Evolutionary conservation across 148 eudicot species (phyloP).

Genomic region (Rhododendron ovatum): DNA sequence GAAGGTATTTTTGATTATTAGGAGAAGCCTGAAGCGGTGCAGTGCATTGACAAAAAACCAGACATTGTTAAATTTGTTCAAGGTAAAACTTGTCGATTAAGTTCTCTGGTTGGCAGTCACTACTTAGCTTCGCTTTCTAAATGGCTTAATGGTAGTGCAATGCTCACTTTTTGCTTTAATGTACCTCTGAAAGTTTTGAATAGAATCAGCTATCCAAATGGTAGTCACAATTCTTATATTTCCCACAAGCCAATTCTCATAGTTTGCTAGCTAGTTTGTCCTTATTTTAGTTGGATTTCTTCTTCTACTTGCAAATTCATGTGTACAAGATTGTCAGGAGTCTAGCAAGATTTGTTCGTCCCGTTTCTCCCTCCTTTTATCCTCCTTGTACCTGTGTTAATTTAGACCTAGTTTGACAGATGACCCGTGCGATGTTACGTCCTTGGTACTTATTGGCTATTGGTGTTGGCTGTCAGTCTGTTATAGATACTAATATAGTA

Average conservation of each 20-base stretch:
- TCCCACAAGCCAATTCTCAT: neutral
- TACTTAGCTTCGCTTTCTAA: neutral
- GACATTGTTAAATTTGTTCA: constrained; percentile 77
- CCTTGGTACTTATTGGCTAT: neutral
- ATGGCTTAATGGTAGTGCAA: neutral
- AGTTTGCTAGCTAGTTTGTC: neutral
- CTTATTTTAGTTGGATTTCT: neutral
- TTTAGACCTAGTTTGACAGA: neutral
- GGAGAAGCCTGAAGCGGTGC: constrained; percentile 94
- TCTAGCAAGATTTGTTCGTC: neutral
- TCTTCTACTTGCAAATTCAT: neutral
- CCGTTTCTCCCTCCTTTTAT: neutral
- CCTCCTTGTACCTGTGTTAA: neutral
- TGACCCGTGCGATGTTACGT: neutral
- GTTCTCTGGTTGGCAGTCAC: neutral
- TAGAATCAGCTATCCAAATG: neutral
- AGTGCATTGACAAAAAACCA: constrained; percentile 93
- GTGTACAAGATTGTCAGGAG: neutral
- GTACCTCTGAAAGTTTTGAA: neutral
- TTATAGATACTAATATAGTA: neutral
- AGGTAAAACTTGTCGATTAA: constrained; percentile 31
- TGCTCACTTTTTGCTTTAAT: neutral
- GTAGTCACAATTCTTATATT: neutral
- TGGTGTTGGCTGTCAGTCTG: neutral
- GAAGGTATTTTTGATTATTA: constrained; percentile 84